Percentiles rank a stretch among this genome's conserved stretches.
phyloP scores from a whole-genome alignment of 257 asterid genomes.

The Avicennia marina region DNA sequence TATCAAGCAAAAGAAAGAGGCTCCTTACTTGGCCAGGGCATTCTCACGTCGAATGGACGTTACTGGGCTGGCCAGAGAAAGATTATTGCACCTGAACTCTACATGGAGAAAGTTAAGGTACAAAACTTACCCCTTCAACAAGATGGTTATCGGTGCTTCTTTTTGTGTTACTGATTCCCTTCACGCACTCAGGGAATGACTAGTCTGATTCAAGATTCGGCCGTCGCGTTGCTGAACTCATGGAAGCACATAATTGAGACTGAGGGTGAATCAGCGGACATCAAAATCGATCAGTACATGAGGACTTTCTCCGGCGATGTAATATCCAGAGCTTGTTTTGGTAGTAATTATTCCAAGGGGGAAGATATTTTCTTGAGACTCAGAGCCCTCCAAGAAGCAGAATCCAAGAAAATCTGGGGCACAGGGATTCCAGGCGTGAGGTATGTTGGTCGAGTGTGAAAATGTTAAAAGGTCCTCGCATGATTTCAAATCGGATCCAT shows the following conservation, averaged over 20 bases:
- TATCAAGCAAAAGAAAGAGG: slow-evolving; percentile 35
- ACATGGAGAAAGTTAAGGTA: slow-evolving; percentile 51
- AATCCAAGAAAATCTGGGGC: slow-evolving; percentile 16
- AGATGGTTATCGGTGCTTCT: too few species aligned
- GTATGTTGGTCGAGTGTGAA: too few species aligned
- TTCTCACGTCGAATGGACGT: slow-evolving; percentile 34
- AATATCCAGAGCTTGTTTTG: slow-evolving; percentile 40
- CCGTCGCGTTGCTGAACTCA: slow-evolving; percentile 17
- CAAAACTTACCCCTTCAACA: neutral
- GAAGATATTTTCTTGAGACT: slow-evolving; percentile 36
- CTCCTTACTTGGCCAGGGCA: slow-evolving; percentile 36
- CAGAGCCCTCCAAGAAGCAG: slow-evolving; percentile 29
- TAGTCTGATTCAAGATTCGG: slow-evolving; percentile 27
- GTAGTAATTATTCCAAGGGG: slow-evolving; percentile 32
- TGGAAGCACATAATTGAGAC: slow-evolving; percentile 25
- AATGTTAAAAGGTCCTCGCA: too few species aligned
- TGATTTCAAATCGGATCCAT: too few species aligned
- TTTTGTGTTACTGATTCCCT: neutral
- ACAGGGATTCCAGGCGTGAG: slow-evolving; percentile 28
- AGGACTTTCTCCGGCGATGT: slow-evolving; percentile 39
- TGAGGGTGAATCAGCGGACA: slow-evolving; percentile 32
- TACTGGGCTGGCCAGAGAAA: slow-evolving; percentile 44
- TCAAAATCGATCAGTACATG: slow-evolving; percentile 27
- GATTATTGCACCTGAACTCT: slow-evolving; percentile 42
- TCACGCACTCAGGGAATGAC: slow-evolving; percentile 33